phyloP scores from a whole-genome alignment of 2,329 filamentous ascomycete species.

The Xylaria multiplex region DNA sequence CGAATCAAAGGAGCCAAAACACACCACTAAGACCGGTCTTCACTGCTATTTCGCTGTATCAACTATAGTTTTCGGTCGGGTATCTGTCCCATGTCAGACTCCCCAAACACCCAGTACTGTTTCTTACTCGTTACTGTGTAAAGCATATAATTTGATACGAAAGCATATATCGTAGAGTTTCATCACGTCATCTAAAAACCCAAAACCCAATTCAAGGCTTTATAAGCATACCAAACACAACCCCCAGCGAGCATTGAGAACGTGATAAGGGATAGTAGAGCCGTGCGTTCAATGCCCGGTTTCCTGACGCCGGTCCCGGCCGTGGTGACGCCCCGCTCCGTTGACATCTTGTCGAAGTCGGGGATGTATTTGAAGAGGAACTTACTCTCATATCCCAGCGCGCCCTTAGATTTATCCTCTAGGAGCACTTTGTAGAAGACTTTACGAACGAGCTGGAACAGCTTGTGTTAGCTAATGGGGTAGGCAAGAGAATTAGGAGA shows the following conservation, averaged over 20 bases:
- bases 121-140: neutral
- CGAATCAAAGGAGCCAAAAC: neutral
- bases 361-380: conserved; percentile 80
- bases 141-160: neutral
- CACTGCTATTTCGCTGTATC: too few relatives aligned
- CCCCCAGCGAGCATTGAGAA: conserved; percentile 32
- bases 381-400: conserved; percentile 68
- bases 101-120: neutral
- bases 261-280: conserved; percentile 40
- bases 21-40: neutral
- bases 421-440: conserved; percentile 70
- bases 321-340: conserved; percentile 43
- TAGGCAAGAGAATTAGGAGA: neutral
- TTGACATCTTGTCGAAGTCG: conserved; percentile 52
- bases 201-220: conserved; percentile 15
- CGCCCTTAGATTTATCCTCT: conserved; percentile 66
- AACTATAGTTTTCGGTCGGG: neutral
- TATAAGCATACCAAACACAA: conserved; percentile 34
- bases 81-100: neutral
- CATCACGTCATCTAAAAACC: conserved; percentile 13
- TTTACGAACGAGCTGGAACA: conserved; percentile 55
- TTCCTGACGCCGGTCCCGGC: conserved; percentile 46
- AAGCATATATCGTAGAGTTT: conserved; percentile 6
- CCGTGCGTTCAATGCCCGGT: conserved; percentile 49
- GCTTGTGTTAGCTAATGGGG: conserved; percentile 1